Evolutionary conservation across 2,329 filamentous ascomycete species (phyloP), one percentile per base, ranked within the genome.

Genomic region (Claviceps spartinae): DNA sequence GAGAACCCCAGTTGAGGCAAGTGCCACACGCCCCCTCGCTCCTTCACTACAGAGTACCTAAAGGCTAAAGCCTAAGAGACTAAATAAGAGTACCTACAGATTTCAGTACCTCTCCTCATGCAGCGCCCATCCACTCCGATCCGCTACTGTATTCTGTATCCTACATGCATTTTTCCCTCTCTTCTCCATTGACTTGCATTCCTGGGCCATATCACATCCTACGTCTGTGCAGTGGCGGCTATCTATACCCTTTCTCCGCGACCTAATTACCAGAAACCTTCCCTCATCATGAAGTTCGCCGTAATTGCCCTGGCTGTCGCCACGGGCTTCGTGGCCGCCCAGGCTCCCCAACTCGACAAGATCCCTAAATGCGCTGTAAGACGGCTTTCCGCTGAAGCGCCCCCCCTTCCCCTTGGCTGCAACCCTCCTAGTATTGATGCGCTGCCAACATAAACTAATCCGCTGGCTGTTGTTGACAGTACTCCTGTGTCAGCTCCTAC

Each of bases 261-360:
- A 16, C 40, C 6, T 24, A 16, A 9, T 40, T 30, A 14, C 34
- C n/a, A 45, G 20, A n/a, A 1, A 42, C n/a, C 20, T 11, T 36
- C 44, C 30, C 30, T 36, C 59, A 66, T 47, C 26, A 72, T 72
- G 69, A 69, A 69, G 65, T 55, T 60, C 16, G 52, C 59, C 34
- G 46, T 68, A 47, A 22, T 67, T 52, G 55, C 61, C 42, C 51
- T 68, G 24, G 59, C 62, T 40, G 52, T 65, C 46, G 56, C 63
- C 43, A 62, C 61, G 47, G 62, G 64, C 57, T 54, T 69, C 40
- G 67, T 57, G 53, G 62, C 61, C 49, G 68, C 67, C 8, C 67
- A 70, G 57, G 48, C 54, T 34, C 42, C 40, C 40, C 48, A 49
- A 47, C 45, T 59, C 30, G 58, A 55, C 48, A 57, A 60, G 50